These are phyloP conservation scores for Phycomyces blakesleeanus DNA, from an alignment of 192 early-diverging fungal species.

Conservation along the genomic window DNA sequence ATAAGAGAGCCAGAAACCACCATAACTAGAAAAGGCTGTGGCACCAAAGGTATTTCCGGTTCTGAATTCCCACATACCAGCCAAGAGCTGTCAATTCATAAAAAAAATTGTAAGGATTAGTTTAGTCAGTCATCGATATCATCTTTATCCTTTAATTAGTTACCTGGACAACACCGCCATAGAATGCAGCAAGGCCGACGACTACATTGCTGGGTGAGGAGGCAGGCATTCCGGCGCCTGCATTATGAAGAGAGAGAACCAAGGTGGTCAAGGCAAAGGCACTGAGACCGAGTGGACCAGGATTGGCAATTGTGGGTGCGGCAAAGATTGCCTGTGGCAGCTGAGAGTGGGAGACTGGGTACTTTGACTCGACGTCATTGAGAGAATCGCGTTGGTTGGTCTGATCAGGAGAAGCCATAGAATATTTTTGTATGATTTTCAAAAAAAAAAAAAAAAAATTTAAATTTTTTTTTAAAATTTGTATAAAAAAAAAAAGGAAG, in stretches of 20 bases:
- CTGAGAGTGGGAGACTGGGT: not conserved
- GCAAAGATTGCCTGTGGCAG: slow-evolving; percentile 14
- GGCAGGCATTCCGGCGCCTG: slow-evolving; percentile 56
- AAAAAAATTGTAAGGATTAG: not conserved
- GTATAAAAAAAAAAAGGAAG: no score
- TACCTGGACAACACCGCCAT: slow-evolving; percentile 70
- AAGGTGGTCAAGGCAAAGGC: slow-evolving; percentile 66
- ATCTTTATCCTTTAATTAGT: not conserved
- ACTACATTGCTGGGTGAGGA: slow-evolving; percentile 54
- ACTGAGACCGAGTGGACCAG: slow-evolving; percentile 58
- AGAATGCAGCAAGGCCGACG: slow-evolving; percentile 65
- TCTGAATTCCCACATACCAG: slow-evolving; percentile 84
- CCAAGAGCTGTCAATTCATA: slow-evolving; percentile 50
- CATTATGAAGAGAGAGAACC: slow-evolving; percentile 68
- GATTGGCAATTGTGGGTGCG: slow-evolving; percentile 55
- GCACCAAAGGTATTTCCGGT: slow-evolving; percentile 80
- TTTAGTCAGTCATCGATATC: no score
- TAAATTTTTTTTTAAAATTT: no score
- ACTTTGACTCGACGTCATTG: not conserved
- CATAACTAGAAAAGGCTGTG: slow-evolving; percentile 71
- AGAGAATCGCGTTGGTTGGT: not conserved
- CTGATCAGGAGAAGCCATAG: not conserved
- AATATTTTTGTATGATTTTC: no score
- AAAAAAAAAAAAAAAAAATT: no score
- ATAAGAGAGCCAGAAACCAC: slow-evolving; percentile 67